Evolutionary conservation across 1,139 yeast genomes (phyloP).

Genomic region (Pichia sp.): DNA sequence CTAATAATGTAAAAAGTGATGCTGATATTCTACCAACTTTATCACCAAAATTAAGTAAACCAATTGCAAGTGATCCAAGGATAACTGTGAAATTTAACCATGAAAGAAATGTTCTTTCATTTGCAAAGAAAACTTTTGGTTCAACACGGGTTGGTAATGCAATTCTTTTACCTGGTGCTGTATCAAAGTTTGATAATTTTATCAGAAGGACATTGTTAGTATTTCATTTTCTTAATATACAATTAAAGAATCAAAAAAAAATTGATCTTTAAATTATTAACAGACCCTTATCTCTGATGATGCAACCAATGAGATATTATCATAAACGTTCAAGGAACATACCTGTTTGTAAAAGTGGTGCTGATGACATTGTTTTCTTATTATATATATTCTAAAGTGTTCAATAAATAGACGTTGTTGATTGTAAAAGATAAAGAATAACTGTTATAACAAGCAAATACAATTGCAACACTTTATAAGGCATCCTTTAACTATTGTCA

Average conservation of each 20-base stretch:
- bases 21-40: constrained; percentile 88
- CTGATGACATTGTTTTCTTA: constrained; percentile 42
- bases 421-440: no score
- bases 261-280: no score
- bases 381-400: no score
- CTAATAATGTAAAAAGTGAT: constrained; percentile 85
- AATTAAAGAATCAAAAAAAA: no score
- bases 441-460: no score
- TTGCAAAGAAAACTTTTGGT: constrained; percentile 97
- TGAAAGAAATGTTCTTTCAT: constrained; percentile 94
- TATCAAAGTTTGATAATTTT: background rate
- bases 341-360: constrained; percentile 57
- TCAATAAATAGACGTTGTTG: no score
- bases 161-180: constrained; percentile 68
- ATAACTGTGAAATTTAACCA: constrained; percentile 98
- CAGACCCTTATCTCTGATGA: no score
- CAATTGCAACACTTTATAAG: no score
- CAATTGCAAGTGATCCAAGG: constrained; percentile 93
- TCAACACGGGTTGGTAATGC: constrained; percentile 97
- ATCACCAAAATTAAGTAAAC: constrained; percentile 94
- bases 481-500: no score
- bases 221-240: no score
- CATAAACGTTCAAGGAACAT: no score
- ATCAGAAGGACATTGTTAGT: background rate
- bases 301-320: no score